Evolutionary conservation across 2,329 filamentous ascomycete genomes (phyloP).

Genomic region (Paraphoma chrysanthemicola): DNA sequence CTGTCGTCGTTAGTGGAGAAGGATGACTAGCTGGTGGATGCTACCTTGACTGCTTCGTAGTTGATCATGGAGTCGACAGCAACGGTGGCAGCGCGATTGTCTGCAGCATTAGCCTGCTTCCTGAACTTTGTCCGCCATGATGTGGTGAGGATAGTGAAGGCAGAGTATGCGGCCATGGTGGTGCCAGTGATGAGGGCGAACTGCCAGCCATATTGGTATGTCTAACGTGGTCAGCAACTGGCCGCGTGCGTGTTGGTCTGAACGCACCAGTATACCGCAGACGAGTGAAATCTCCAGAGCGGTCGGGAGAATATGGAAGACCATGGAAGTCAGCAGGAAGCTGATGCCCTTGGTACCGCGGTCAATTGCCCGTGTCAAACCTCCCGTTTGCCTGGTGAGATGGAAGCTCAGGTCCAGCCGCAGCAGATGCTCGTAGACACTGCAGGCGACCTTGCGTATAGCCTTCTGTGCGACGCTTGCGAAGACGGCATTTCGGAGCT

Average conservation of each 20-base stretch:
- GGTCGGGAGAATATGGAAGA: constrained; percentile 95
- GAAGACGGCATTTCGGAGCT: constrained; percentile 94
- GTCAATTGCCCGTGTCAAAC: constrained; percentile 91
- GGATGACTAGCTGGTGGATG: not conserved
- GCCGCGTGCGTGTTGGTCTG: not conserved
- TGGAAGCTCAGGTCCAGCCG: constrained; percentile 93
- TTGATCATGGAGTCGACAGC: constrained; percentile 98
- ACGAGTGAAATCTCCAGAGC: constrained; percentile 94
- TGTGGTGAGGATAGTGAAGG: constrained; percentile 97
- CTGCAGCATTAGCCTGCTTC: constrained; percentile 91
- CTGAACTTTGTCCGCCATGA: constrained; percentile 97
- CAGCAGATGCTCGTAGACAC: constrained; percentile 90
- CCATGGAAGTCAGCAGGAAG: constrained; percentile 96
- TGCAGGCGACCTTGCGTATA: constrained; percentile 86
- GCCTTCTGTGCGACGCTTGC: constrained; percentile 97
- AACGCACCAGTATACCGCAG: constrained; percentile 79
- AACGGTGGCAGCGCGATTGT: constrained; percentile 93
- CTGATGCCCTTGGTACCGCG: constrained; percentile 98
- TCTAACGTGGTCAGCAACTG: constrained; percentile 54
- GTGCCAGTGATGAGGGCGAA: constrained; percentile 89
- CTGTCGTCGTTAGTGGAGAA: constrained; percentile 17
- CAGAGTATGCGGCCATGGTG: constrained; percentile 93
- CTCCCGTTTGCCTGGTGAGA: constrained; percentile 91
- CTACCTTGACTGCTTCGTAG: constrained; percentile 90
- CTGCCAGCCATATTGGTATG: constrained; percentile 90